Evolutionary conservation across 768 basidiomycete species (phyloP).

Genomic region (Hirschioporus abietinus): DNA sequence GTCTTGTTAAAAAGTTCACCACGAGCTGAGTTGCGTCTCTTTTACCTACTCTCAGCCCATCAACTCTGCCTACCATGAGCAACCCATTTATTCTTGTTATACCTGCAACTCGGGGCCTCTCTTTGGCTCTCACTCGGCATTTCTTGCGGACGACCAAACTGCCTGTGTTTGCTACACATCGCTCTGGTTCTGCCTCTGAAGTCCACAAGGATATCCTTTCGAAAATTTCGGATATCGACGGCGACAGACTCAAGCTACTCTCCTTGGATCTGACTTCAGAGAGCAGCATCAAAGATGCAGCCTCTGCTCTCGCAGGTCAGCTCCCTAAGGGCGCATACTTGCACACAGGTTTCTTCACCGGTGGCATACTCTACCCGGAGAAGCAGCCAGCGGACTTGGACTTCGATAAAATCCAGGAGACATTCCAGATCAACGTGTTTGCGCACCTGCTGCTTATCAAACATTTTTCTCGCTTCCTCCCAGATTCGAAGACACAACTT

Average conservation of each 20-base stretch:
- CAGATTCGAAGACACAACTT: slow-evolving; percentile 21
- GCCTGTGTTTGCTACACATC: slow-evolving; percentile 53
- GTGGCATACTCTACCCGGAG: slow-evolving; percentile 52
- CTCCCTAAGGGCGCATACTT: slow-evolving; percentile 39
- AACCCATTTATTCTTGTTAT: slow-evolving; percentile 46
- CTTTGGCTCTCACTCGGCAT: slow-evolving; percentile 49
- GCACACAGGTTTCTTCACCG: slow-evolving; percentile 50
- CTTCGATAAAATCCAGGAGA: slow-evolving; percentile 31
- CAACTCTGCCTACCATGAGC: not conserved
- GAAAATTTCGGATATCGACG: slow-evolving; percentile 37
- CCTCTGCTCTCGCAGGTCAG: slow-evolving; percentile 32
- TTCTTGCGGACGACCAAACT: slow-evolving; percentile 43
- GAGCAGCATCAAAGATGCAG: slow-evolving; percentile 43
- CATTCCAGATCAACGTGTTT: slow-evolving; percentile 54
- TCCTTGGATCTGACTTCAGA: slow-evolving; percentile 48
- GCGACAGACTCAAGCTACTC: slow-evolving; percentile 40
- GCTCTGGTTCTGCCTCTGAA: slow-evolving; percentile 29
- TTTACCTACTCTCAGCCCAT: not conserved
- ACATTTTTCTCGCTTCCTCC: slow-evolving; percentile 57
- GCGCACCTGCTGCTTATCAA: slow-evolving; percentile 58
- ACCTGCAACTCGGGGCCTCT: slow-evolving; percentile 53
- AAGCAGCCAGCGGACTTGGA: slow-evolving; percentile 46
- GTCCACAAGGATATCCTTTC: slow-evolving; percentile 38
- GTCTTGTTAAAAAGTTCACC: not conserved
- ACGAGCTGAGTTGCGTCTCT: not conserved